Percentiles rank a stretch among this genome's conserved stretches.
These are phyloP conservation scores for Pestalotiopsis sp. DNA, from an alignment of 2,329 filamentous ascomycete species.

Conservation along the genomic window DNA sequence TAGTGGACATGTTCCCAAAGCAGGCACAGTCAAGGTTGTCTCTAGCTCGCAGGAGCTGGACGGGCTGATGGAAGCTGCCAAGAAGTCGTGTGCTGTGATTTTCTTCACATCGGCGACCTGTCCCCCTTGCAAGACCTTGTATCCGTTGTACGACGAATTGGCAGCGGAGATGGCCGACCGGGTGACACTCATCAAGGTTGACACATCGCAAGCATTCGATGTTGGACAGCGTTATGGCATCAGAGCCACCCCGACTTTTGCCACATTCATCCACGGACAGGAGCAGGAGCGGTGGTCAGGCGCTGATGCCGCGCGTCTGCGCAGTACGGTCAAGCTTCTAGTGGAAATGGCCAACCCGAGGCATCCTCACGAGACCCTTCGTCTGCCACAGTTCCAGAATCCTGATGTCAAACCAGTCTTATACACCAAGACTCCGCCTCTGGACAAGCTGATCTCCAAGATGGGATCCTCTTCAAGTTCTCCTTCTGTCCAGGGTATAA, in stretches of 20 bases:
- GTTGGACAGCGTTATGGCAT: constrained; percentile 69
- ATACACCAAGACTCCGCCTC: constrained; percentile 78
- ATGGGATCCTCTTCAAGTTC: constrained; percentile 61
- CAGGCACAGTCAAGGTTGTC: constrained; percentile 57
- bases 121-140: constrained; percentile 76
- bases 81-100: constrained; percentile 72
- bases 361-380: constrained; percentile 75
- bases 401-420: constrained; percentile 67
- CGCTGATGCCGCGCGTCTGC: constrained; percentile 69
- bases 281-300: constrained; percentile 82
- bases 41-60: constrained; percentile 63
- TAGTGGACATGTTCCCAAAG: constrained; percentile 27
- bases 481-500: constrained; percentile 63
- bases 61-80: constrained; percentile 59
- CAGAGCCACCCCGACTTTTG: constrained; percentile 82
- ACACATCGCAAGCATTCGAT: constrained; percentile 68
- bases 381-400: constrained; percentile 70
- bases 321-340: constrained; percentile 72
- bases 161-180: constrained; percentile 72
- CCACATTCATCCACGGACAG: constrained; percentile 77
- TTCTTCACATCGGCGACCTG: constrained; percentile 87
- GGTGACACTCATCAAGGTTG: constrained; percentile 79
- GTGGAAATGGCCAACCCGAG: constrained; percentile 74
- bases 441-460: constrained; percentile 81
- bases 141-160: constrained; percentile 80